Evolutionary conservation across 805 yeast species (phyloP), one percentile per base, ranked within the genome.

Genomic region (Yarrowia divulgata): DNA sequence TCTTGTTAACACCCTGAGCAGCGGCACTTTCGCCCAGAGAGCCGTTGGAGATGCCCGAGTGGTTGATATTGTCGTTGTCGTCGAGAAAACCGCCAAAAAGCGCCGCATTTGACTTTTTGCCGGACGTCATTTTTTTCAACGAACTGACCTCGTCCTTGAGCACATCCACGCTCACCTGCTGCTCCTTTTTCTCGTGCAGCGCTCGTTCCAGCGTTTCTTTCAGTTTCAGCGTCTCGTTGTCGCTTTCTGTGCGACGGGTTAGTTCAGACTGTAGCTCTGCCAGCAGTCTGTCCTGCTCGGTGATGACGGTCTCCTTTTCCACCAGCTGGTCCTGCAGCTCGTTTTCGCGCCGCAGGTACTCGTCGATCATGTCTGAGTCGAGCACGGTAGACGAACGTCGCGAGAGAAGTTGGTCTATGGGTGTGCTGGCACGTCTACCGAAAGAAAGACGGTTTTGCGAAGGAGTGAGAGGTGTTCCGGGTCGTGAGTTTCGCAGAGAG

Each of bases 321-420:
- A 74, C 68, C 23, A 77, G 58, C 48, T 71, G 74, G 63, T 77
- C 80, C 68, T 77, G 78, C 18, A 76, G 48, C 54, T 78, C 79
- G 62, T 75, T 75, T 63, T 77, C 79, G 1, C 77, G 74, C n/a
- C 70, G 69, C 46, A 77, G 54, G 48, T 71, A 74, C 67, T 75
- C 78, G 19, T 72, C 73, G 10, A 63, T 63, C 46, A 63, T n/a
- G 16, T 49, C 57, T 7, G 68, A 49, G 39, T 63, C 68, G 0
- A 63, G 57, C 4, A 49, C 57, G 0, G 68, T 63, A 5, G 57
- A 48, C 4, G 68, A 49, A 1, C 68, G 55, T 45, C 66, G 40
- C 8, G 66, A 60, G 5, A 60, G 42, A 0, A 60, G 42, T 43
- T 60, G 66, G 13, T 60, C 66, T 13, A 60, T 60, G 34, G 66